A percentile compares a stretch with the other conserved stretches of the same genome.
These are phyloP conservation scores for Scleroderma bovista DNA, from an alignment of 768 basidiomycete genomes.

Conservation along the genomic window DNA sequence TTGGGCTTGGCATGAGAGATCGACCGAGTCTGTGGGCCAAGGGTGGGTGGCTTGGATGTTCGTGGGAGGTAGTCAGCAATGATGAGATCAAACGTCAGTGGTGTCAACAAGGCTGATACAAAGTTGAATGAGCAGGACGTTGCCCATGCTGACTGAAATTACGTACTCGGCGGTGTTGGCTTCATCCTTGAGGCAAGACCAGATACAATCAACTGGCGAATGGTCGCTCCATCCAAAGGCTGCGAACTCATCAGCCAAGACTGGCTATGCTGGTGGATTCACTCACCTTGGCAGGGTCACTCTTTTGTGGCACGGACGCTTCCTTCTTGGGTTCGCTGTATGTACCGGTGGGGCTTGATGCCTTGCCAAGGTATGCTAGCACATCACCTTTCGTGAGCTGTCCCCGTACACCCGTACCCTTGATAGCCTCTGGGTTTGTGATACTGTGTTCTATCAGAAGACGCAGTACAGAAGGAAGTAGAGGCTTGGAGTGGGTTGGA, in stretches of 20 bases:
- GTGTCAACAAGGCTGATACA: constrained; percentile 35
- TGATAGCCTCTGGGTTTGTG: constrained; percentile 58
- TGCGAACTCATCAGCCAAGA: constrained; percentile 9
- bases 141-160: background rate
- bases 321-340: constrained; percentile 45
- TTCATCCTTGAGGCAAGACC: constrained; percentile 51
- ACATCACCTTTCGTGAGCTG: constrained; percentile 98
- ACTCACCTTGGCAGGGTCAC: constrained; percentile 36
- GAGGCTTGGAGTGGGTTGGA: constrained; percentile 53
- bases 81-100: constrained; percentile 63
- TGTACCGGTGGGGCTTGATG: constrained; percentile 71
- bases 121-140: constrained; percentile 6
- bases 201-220: constrained; percentile 62
- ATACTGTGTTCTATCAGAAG: constrained; percentile 58
- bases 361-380: constrained; percentile 78
- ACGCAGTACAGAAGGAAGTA: constrained; percentile 89
- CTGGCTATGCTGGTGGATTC: background rate
- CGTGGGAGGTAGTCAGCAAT: constrained; percentile 67
- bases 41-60: constrained; percentile 16
- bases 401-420: constrained; percentile 85
- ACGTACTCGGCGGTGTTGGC: constrained; percentile 43
- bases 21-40: constrained; percentile 2
- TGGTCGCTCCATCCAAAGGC: constrained; percentile 57
- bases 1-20: constrained; percentile 12
- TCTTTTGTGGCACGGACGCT: constrained; percentile 24